Base-by-base conservation (phyloP, 345 rosid genomes). In the Gynandropsis gynandra region DNA sequence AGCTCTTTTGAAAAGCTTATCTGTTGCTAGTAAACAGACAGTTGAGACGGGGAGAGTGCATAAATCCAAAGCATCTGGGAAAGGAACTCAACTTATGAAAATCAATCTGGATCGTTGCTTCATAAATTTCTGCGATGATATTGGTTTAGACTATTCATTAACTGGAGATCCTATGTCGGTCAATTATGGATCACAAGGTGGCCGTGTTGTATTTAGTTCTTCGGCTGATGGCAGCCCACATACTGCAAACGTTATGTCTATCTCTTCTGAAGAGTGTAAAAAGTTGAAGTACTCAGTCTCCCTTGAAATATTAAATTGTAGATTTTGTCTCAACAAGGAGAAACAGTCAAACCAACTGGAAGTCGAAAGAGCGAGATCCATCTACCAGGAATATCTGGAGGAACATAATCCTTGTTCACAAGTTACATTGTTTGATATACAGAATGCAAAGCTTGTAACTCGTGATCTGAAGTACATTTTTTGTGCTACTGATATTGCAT, bases 181-280 rank as follows among this genome's bases (percentile, higher is more conserved):
- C 64, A 87, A 87, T 75, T 87, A 84, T 82, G 98, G 98, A 55
- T 87, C 98, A 63, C 98, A 92, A 51, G 97, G 98, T 79, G 97
- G 95, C 38, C 81, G 73, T 43, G 76, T 78, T 64, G 61, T 75
- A 37, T 68, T 92, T 64, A 76, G 73, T 40, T 69, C 75, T 47
- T 75, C 73, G 67, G 83, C 79, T 60, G 98, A 85, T 64, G 95
- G 97, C 41, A 75, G 77, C 40, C 83, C 71, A 31, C 97, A 97
- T 16, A 74, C 70, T 50, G 98, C 98, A 8, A 76, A 52, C 18
- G 42, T 92, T 54, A 56, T 67, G 56, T 76, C 96, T 18, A 65
- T 75, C 42, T 67, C 68, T 50, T 64, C 78, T 54, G 77, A 75
- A 56, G 84, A 72, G 21, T 64, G 63, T 64, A 72, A 72, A 69